Evolutionary conservation across 495 filamentous ascomycete genomes (phyloP), one percentile per base, ranked within the genome.

Genomic region (Xylaria acuta): DNA sequence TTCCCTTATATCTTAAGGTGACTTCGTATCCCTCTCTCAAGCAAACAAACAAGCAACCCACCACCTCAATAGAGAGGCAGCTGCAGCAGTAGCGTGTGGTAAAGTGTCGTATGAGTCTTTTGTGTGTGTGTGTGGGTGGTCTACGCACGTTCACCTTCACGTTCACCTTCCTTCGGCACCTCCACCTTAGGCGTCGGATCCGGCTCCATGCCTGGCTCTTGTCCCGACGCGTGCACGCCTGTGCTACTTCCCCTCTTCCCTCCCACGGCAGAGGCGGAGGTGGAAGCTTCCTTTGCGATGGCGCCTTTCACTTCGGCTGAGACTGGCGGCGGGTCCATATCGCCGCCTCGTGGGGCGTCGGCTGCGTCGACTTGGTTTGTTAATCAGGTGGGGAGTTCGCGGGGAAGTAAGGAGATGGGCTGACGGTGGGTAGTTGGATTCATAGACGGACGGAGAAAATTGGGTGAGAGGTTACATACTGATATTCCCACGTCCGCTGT

Each of bases 401-500:
- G 5, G 41, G 9, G n/a, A 49, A 32, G 45, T 67, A 56, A 43
- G 43, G 58, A 27, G 34, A 20, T 32, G 25, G 20, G 32, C 36
- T 25, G 36, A 16, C 36, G 36, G 36, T 38, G 7, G 36, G 36
- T 38, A 38, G 36, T 3, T 38, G 7, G 36, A 7, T 38, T 3
- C 3, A 7, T 38, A 38, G 36, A 7, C 7, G 7, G 36, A 38
- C 36, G 36, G 36, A 38, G 3, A 38, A 3, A 7, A 7, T 38
- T 3, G 3, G 36, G 36, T 38, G 36, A 38, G 56, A 36, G 36
- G 32, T 34, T 41, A 79, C 86, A 77, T 78, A 88, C 86, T 85
- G 66, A 86, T 86, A 71, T 87, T 88, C 69, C 84, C 83, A 75
- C 87, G 85, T 63, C 84, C 88, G 77, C 86, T 85, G 78, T 87